Evolutionary conservation across 805 yeast genomes (phyloP), one percentile per base, ranked within the genome.

Genomic region (Candida palmyrensis): DNA sequence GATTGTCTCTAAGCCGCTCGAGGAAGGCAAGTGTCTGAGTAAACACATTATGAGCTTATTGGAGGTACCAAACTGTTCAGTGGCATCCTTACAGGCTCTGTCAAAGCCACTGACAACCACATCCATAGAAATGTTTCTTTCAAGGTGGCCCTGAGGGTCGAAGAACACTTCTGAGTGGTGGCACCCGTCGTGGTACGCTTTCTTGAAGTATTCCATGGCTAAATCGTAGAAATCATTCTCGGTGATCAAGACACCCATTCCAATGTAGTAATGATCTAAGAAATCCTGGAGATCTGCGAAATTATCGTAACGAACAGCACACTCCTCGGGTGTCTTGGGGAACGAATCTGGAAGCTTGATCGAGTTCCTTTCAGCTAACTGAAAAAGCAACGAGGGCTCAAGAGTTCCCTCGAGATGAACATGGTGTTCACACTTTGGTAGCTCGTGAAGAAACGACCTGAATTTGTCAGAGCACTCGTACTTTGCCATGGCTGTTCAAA

Each of bases 361-460:
- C 22, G 60, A 55, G 60, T 83, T 82, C 59, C 85, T 73, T 47
- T 71, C 59, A 0, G 90, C 88, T 36, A 84, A 62, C 33, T 75
- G 73, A 57, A 82, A 81, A 38, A 84, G 62, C 23, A 83, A 67
- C 30, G 75, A 74, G n/a, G 94, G 92, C 40, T 80, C 83, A 36
- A 84, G 56, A 25, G 94, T 82, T 21, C 94, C 95, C 62, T 84
- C 94, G 28, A 85, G 55, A 57, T 85, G 95, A 40, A 84, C 74
- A 52, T 85, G 95, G 53, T 84, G 90, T 55, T 85, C 95, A 63
- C 92, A 84, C 57, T 85, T 85, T 38, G 95, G 95, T 32, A 85
- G 64, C 45, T 80, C 90, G 25, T 62, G 30, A 83, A 67, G 55
- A 82, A 83, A 27, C 29, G 38, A 55, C 47, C 35, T 59, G 59